phyloP scores from a whole-genome alignment of 2,329 filamentous ascomycete species.

The Ascochyta koolunga region DNA sequence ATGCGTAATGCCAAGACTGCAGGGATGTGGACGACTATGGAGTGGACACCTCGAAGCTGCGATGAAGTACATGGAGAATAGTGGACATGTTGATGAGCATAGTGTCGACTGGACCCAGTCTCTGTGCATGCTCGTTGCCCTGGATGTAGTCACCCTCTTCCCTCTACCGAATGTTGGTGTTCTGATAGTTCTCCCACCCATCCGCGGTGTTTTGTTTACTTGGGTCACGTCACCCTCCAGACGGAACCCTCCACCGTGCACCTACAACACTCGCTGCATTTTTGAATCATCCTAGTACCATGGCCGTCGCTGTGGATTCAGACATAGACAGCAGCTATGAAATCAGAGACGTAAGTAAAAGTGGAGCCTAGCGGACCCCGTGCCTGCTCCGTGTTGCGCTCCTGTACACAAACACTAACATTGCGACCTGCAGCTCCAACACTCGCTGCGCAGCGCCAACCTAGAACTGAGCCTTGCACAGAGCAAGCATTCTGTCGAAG shows the following conservation, averaged over 20 bases:
- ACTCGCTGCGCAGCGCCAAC: slow-evolving; percentile 58
- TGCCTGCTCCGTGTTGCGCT: slow-evolving; percentile 4
- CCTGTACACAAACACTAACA: slow-evolving; percentile 21
- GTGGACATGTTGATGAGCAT: too few species aligned
- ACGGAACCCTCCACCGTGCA: slow-evolving; percentile 11
- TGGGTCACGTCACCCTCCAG: slow-evolving; percentile 40
- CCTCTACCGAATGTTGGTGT: background rate
- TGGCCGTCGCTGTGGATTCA: slow-evolving; percentile 35
- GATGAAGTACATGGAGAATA: background rate
- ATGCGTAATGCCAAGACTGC: slow-evolving; percentile 39
- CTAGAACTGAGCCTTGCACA: slow-evolving; percentile 75
- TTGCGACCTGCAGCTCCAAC: slow-evolving; percentile 48
- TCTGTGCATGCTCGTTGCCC: too few species aligned
- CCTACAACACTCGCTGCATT: slow-evolving; percentile 22
- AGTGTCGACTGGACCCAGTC: too few species aligned
- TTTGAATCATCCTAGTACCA: slow-evolving; percentile 30
- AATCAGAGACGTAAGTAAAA: slow-evolving; percentile 44
- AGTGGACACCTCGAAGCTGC: background rate
- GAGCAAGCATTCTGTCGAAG: slow-evolving; percentile 67
- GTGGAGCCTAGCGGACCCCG: slow-evolving; percentile 11
- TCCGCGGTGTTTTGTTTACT: slow-evolving; percentile 41
- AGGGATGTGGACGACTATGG: slow-evolving; percentile 18
- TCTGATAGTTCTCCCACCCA: background rate
- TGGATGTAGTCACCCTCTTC: background rate
- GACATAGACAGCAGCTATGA: slow-evolving; percentile 38